Conservation (phyloP, 768 basidiomycete genomes). For the Nevesoporus exiguus region DNA sequence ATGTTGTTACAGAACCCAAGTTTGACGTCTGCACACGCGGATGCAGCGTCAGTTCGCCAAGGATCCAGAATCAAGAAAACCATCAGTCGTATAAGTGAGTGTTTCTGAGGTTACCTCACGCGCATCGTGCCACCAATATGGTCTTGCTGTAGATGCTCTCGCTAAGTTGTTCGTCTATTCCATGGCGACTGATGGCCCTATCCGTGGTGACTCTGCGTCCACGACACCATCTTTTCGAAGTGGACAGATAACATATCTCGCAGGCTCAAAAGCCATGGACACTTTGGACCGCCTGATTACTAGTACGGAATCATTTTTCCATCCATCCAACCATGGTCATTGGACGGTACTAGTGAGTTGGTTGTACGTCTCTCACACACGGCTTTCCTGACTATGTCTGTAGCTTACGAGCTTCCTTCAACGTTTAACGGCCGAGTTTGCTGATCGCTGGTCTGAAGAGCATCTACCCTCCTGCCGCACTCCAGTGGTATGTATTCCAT, state of each 20-base stretch:
- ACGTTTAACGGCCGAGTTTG: conserved; percentile 70
- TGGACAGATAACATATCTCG: conserved; percentile 56
- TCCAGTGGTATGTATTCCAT: conserved; percentile 47
- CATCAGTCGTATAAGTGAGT: conserved; percentile 57
- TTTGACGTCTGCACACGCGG: conserved; percentile 68
- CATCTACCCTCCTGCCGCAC: conserved; percentile 74
- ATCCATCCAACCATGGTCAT: conserved; percentile 86
- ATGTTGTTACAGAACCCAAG: conserved; percentile 48
- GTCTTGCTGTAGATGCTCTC: conserved; percentile 53
- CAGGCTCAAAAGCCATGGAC: conserved; percentile 85
- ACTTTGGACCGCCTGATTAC: conserved; percentile 85
- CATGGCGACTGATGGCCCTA: conserved; percentile 76
- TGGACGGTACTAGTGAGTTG: conserved; percentile 54
- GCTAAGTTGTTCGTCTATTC: conserved; percentile 88
- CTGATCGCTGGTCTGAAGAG: conserved; percentile 77
- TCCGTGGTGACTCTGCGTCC: conserved; percentile 42
- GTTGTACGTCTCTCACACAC: not conserved
- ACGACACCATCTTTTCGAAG: conserved; percentile 66
- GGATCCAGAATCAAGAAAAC: conserved; percentile 66
- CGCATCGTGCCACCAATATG: not conserved
- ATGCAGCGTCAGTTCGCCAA: conserved; percentile 53
- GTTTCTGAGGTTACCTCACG: not conserved
- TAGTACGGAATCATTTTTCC: conserved; percentile 92
- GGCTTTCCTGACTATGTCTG: conserved; percentile 9
- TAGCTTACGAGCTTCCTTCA: conserved; percentile 83